phyloP scores from a whole-genome alignment of 306 rosid species.

The Styphnolobium japonicum region DNA sequence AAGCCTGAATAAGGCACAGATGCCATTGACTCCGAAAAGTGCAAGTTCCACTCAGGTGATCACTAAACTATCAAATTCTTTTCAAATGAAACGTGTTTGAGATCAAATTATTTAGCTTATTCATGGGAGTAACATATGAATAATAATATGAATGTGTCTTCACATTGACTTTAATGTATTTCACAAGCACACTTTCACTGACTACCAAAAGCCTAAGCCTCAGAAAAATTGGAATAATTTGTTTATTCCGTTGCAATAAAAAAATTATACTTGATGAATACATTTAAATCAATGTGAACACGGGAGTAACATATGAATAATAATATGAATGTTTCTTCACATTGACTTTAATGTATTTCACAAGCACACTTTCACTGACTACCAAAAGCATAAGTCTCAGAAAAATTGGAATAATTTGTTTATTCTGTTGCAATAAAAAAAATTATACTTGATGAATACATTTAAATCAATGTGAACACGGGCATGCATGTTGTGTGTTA shows the following conservation, averaged over 20 bases:
- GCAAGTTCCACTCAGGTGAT: constrained; percentile 50
- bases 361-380: constrained; percentile 2
- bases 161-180: not conserved
- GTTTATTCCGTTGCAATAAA: not conserved
- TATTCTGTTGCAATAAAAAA: not conserved
- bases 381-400: not conserved
- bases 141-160: not conserved
- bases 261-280: not conserved
- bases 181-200: not conserved
- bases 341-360: not conserved
- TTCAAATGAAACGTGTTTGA: not conserved
- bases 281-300: not conserved
- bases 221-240: not conserved
- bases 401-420: not conserved
- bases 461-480: not conserved
- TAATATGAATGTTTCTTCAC: not conserved
- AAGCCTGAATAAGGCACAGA: constrained; percentile 40
- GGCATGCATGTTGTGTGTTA: not conserved
- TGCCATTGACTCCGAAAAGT: constrained; percentile 46
- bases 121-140: not conserved
- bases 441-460: not conserved
- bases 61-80: not conserved
- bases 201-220: not conserved
- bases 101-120: constrained; percentile 8
- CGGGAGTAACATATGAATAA: not conserved